phyloP scores from a whole-genome alignment of 2,329 filamentous ascomycete genomes.

The Aspergillus tamarii region DNA sequence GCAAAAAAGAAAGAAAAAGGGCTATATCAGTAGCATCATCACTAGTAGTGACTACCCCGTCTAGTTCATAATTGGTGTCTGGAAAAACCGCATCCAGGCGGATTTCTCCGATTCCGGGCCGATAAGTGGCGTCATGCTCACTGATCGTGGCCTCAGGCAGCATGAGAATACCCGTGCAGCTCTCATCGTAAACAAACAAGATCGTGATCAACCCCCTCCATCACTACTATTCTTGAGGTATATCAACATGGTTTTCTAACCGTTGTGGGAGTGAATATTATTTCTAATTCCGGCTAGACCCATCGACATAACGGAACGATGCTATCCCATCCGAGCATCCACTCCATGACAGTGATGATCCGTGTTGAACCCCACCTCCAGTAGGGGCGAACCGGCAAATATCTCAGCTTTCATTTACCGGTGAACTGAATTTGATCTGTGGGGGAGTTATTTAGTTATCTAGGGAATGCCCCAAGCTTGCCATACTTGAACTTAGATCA shows the following conservation, averaged over 20 bases:
- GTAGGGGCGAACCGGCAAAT: neutral
- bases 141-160: neutral
- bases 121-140: neutral
- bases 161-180: neutral
- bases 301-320: neutral
- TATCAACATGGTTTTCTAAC: neutral
- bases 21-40: slow-evolving; percentile 3
- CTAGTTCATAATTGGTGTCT: neutral
- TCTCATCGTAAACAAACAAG: neutral
- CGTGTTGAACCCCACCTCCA: neutral
- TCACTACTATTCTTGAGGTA: neutral
- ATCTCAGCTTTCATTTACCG: neutral
- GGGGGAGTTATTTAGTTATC: neutral
- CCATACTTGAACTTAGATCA: neutral
- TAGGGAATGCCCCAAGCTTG: neutral
- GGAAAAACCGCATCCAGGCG: neutral
- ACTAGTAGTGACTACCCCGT: neutral
- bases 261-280: neutral
- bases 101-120: neutral
- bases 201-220: neutral
- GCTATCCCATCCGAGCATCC: neutral
- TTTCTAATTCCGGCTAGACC: neutral
- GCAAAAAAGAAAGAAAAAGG: neutral
- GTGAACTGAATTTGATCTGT: neutral
- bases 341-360: neutral